Conservation (phyloP, 805 yeast genomes). For the Tetrapisispora arboricola region DNA sequence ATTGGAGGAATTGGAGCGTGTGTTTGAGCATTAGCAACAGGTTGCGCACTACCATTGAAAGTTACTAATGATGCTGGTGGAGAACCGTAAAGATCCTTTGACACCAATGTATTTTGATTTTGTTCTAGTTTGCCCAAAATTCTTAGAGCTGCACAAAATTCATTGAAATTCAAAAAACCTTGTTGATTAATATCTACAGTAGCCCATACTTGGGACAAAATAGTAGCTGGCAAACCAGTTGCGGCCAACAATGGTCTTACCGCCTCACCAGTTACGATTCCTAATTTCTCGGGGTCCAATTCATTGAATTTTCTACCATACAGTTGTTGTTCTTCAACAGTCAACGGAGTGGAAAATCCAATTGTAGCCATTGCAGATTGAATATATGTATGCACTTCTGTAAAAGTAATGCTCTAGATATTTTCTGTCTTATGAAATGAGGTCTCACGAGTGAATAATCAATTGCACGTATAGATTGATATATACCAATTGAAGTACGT, state of each 20-base stretch:
- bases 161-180: constrained; percentile 73
- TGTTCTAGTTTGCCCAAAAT: constrained; percentile 87
- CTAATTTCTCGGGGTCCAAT: constrained; percentile 69
- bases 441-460: no score
- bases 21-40: constrained; percentile 2
- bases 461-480: no score
- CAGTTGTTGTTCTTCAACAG: constrained; percentile 66
- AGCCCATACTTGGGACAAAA: constrained; percentile 89
- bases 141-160: constrained; percentile 81
- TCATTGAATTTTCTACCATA: constrained; percentile 69
- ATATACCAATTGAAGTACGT: no score
- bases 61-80: constrained; percentile 26
- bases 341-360: constrained; percentile 31
- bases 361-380: not conserved
- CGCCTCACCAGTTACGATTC: constrained; percentile 79
- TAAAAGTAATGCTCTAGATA: no score
- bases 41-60: constrained; percentile 49
- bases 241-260: constrained; percentile 77
- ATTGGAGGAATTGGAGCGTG: constrained; percentile 6
- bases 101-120: constrained; percentile 32
- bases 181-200: constrained; percentile 80
- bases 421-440: no score
- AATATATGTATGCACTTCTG: no score
- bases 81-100: constrained; percentile 31
- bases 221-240: constrained; percentile 68